phyloP scores from a whole-genome alignment of 2,329 filamentous ascomycete species.

The Alternaria atra region DNA sequence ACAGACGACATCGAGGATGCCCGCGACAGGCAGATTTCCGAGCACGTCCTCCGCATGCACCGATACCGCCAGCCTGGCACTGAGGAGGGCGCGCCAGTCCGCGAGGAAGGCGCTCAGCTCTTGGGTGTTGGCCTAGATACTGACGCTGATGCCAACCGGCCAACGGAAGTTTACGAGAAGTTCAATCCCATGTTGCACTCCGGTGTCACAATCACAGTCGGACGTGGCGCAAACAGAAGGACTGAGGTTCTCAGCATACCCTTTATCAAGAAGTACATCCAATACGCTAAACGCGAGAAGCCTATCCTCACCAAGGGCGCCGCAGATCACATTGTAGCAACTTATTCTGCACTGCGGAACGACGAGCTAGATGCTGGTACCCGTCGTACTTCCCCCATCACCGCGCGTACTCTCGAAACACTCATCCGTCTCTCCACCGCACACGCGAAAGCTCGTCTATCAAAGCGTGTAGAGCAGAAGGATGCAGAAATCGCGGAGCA shows the following conservation, averaged over 20 bases:
- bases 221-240: slow-evolving; percentile 76
- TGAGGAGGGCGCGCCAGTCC: slow-evolving; percentile 92
- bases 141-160: slow-evolving; percentile 75
- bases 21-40: slow-evolving; percentile 87
- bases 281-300: slow-evolving; percentile 94
- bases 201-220: slow-evolving; percentile 80
- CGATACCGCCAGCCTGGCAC: slow-evolving; percentile 90
- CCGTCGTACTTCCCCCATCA: slow-evolving; percentile 91
- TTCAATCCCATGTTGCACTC: slow-evolving; percentile 96
- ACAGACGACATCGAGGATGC: slow-evolving; percentile 98
- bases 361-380: slow-evolving; percentile 96
- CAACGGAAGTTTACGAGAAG: slow-evolving; percentile 93
- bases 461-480: slow-evolving; percentile 85
- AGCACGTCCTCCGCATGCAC: slow-evolving; percentile 98
- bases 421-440: slow-evolving; percentile 97
- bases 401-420: slow-evolving; percentile 95
- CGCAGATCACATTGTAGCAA: slow-evolving; percentile 87
- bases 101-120: slow-evolving; percentile 84
- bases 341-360: slow-evolving; percentile 92
- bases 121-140: slow-evolving; percentile 87
- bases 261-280: slow-evolving; percentile 99
- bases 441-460: slow-evolving; percentile 91
- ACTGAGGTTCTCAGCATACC: slow-evolving; percentile 93
- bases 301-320: slow-evolving; percentile 90
- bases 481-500: slow-evolving; percentile 88